Evolutionary conservation across 768 basidiomycete species (phyloP), one percentile per base, ranked within the genome.

Genomic region (Hydnomerulius pinastri): DNA sequence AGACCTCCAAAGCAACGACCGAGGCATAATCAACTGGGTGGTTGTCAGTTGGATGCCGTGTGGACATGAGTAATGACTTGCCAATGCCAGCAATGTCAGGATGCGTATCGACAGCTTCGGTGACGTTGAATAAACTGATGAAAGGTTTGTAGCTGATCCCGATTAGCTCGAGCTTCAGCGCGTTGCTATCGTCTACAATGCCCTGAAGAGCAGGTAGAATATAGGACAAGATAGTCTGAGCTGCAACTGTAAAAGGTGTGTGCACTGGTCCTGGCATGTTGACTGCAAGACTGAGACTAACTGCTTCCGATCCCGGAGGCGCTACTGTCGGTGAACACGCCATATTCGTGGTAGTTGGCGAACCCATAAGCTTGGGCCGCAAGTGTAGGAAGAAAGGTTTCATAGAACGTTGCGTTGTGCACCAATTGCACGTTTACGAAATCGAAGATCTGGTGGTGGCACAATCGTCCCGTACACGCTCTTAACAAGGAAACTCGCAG

Each of bases 1-100:
- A 43, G 57, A 88, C 77, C 72, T 90, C 86, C 50, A 88, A 82
- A 41, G 78, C 83, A 46, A 87, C 66, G 32, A 85, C 84, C 46
- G 84, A 81, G 4, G 82, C 79, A 61, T 75, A 87, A 65, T 88
- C 74, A 53, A 85, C 86, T 87, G 45, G 30, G 7, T 21, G 29
- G 17, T 25, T 5, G 20, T 46, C n/a, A 46, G 5, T 29, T 7
- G 29, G 20, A 7, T 15, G 12, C 15, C 10, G 11, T 36, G 10
- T n/a, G 15, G 13, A 33, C n/a, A 36, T 33, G 7, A 7, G 23
- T 6, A 18, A 4, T 20, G n/a, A 77, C 84, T 27, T 12, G 54
- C 58, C 55, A 32, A 62, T 54, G 18, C 57, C 57, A n/a, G 58
- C 32, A 18, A 62, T 42, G 18, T 62, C 48, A 8, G 58, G 50